Percentiles rank a stretch among this genome's conserved stretches.
Evolutionary conservation across 2,329 filamentous ascomycete genomes (phyloP).

Genomic region (Apiospora marii): DNA sequence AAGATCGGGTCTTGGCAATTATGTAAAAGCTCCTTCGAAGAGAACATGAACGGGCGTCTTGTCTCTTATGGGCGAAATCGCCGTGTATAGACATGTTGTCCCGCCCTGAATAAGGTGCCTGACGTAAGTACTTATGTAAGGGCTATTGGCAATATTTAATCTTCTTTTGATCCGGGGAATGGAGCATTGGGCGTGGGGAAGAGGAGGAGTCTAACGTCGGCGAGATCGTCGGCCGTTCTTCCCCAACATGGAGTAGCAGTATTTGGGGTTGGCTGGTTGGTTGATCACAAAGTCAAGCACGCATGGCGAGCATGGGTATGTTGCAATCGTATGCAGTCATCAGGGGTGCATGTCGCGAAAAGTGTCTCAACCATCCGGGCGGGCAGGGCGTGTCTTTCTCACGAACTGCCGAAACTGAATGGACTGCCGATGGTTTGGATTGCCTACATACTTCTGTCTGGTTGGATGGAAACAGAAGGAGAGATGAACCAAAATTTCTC

Average conservation of each 20-base stretch:
- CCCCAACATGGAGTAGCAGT: constrained; percentile 2
- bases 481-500: neutral
- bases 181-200: neutral
- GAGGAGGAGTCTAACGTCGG: constrained; percentile 1
- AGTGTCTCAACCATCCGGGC: neutral
- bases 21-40: neutral
- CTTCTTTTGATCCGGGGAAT: neutral
- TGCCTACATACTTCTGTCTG: neutral
- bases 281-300: neutral
- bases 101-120: neutral
- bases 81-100: neutral
- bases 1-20: neutral
- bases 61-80: neutral
- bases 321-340: neutral
- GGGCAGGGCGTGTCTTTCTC: neutral
- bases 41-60: neutral
- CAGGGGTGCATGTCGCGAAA: constrained; percentile 5
- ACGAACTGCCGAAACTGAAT: neutral
- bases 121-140: neutral
- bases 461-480: neutral
- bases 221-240: constrained; percentile 15
- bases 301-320: constrained; percentile 15
- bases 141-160: neutral
- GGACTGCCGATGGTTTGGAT: neutral
- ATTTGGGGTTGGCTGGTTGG: constrained; percentile 6